These are phyloP conservation scores for Macrolepiota albuminosa DNA, from an alignment of 768 basidiomycete species.

Conservation along the genomic window DNA sequence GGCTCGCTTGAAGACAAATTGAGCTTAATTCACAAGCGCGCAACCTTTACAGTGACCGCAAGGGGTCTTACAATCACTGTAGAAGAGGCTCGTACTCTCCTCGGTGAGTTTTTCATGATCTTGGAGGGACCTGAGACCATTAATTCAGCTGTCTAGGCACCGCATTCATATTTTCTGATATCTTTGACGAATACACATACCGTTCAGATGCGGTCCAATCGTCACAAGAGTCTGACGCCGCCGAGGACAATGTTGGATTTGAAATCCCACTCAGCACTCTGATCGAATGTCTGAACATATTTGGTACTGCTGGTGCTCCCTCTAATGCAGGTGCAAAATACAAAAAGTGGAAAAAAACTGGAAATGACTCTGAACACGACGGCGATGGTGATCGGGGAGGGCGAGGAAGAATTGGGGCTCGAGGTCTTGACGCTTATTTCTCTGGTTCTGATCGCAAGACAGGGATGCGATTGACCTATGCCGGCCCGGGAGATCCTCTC, in stretches of 20 bases:
- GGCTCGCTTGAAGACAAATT: neutral
- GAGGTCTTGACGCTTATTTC: constrained; percentile 57
- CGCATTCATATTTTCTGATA: constrained; percentile 71
- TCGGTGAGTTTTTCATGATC: constrained; percentile 41
- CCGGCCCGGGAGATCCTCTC: constrained; percentile 73
- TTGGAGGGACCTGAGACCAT: neutral
- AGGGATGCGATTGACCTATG: constrained; percentile 82
- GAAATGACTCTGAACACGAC: constrained; percentile 43
- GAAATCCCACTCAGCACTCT: constrained; percentile 82
- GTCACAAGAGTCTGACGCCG: constrained; percentile 24
- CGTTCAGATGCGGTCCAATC: constrained; percentile 31
- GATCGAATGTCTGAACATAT: constrained; percentile 90
- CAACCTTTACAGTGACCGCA: constrained; percentile 65
- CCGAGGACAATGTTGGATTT: constrained; percentile 46
- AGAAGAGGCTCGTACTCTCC: constrained; percentile 78
- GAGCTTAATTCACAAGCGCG: constrained; percentile 43
- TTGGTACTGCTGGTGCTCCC: constrained; percentile 68
- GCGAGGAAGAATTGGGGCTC: constrained; percentile 23
- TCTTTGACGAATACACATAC: constrained; percentile 81
- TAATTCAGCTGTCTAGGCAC: constrained; percentile 49
- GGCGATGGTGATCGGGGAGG: constrained; percentile 32
- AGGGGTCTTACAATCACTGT: constrained; percentile 74
- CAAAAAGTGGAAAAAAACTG: constrained; percentile 45
- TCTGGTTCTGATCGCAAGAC: constrained; percentile 60
- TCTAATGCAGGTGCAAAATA: constrained; percentile 30